phyloP scores from a whole-genome alignment of 2,329 filamentous ascomycete species.

The Colletotrichum sp. region DNA sequence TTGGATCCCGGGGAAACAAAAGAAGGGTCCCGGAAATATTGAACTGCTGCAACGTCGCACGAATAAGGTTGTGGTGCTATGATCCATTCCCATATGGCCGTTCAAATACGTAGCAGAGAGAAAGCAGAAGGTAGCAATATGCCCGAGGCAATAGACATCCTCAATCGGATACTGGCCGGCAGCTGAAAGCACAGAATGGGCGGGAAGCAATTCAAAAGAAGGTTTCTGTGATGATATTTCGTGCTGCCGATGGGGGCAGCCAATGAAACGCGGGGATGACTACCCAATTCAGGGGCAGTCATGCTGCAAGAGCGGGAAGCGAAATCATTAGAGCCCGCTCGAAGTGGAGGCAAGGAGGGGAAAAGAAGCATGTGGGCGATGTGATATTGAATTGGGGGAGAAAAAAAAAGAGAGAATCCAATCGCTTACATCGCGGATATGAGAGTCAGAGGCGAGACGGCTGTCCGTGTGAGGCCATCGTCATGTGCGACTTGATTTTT shows the following conservation, averaged over 20 bases:
- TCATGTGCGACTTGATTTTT: constrained; percentile 1
- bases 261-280: constrained; percentile 19
- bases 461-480: constrained; percentile 4
- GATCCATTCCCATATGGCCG: background rate
- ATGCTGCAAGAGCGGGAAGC: constrained; percentile 14
- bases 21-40: constrained; percentile 10
- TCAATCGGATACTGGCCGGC: background rate
- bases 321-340: constrained; percentile 13
- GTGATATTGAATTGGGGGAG: background rate
- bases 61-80: constrained; percentile 4
- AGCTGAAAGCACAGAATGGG: background rate
- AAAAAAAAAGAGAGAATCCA: background rate
- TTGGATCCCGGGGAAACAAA: constrained; percentile 1
- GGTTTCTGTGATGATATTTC: background rate
- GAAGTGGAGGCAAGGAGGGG: background rate
- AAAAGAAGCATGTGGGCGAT: background rate
- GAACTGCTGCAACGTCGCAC: constrained; percentile 4
- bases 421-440: background rate
- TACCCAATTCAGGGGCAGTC: constrained; percentile 11
- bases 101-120: background rate
- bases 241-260: background rate
- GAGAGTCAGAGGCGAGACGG: background rate
- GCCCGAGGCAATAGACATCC: background rate
- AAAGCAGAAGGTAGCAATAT: constrained; percentile 3
- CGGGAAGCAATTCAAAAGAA: constrained; percentile 1